A percentile compares a stretch with the other conserved stretches of the same genome.
These are phyloP conservation scores for Pleurotus platypus DNA, from an alignment of 768 basidiomycete species.

Conservation along the genomic window DNA sequence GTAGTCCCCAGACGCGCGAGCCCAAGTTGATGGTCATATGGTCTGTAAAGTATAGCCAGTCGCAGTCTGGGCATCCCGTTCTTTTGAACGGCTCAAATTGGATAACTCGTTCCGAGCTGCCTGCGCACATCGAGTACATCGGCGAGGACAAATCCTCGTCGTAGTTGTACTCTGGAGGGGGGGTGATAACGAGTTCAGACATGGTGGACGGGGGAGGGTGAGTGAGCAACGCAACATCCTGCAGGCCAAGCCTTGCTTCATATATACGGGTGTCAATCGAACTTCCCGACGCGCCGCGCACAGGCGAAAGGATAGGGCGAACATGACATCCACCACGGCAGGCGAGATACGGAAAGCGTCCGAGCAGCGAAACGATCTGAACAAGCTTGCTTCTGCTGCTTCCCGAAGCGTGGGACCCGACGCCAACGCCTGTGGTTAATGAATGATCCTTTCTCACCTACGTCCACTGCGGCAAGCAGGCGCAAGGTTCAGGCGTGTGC, in stretches of 20 bases:
- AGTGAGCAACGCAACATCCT: background rate
- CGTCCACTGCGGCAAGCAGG: too few species aligned
- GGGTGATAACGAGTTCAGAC: background rate
- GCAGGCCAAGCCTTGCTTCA: background rate
- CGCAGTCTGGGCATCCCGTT: slow-evolving; percentile 23
- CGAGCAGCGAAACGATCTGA: too few species aligned
- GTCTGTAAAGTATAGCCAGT: slow-evolving; percentile 35
- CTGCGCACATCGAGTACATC: slow-evolving; percentile 24
- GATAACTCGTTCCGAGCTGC: slow-evolving; percentile 30
- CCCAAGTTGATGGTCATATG: slow-evolving; percentile 38
- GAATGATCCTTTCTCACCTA: too few species aligned
- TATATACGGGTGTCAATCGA: background rate
- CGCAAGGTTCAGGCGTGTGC: too few species aligned
- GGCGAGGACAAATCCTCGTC: slow-evolving; percentile 6
- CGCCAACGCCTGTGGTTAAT: too few species aligned
- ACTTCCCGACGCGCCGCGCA: slow-evolving; percentile 3
- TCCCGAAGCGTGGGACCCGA: too few species aligned
- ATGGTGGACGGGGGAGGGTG: background rate
- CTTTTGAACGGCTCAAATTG: slow-evolving; percentile 23
- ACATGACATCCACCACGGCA: background rate
- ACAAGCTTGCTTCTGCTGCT: too few species aligned
- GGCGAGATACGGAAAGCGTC: slow-evolving; percentile 2
- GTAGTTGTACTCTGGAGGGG: slow-evolving; percentile 8
- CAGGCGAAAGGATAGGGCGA: slow-evolving; percentile 1
- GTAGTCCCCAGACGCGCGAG: slow-evolving; percentile 31